Evolutionary conservation across 2,329 filamentous ascomycete species (phyloP).

Genomic region (Diaporthe humulicola): DNA sequence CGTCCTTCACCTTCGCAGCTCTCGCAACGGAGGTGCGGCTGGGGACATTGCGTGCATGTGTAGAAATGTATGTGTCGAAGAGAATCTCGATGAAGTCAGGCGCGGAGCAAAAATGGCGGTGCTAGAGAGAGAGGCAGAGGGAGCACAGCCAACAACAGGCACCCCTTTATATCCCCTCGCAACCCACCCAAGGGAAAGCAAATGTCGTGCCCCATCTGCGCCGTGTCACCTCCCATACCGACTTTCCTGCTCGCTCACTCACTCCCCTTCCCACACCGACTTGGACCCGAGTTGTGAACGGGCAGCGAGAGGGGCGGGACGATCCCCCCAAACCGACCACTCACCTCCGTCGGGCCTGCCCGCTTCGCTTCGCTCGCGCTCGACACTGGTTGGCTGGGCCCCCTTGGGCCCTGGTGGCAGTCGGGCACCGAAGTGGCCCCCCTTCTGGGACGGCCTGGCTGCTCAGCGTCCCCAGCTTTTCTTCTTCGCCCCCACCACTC

Average conservation of each 20-base stretch:
- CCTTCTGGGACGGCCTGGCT: background rate
- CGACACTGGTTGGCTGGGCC: background rate
- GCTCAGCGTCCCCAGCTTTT: background rate
- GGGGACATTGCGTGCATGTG: background rate
- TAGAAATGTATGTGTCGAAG: background rate
- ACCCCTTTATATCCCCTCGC: constrained; percentile 13
- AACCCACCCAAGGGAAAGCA: background rate
- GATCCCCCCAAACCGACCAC: background rate
- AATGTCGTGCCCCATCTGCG: background rate
- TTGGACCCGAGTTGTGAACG: too few species aligned
- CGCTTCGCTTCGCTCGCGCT: background rate
- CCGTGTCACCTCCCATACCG: background rate
- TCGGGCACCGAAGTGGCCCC: constrained; percentile 11
- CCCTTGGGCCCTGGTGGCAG: background rate
- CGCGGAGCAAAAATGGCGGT: background rate
- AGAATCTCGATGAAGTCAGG: background rate
- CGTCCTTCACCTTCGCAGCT: background rate
- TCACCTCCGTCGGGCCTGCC: constrained; percentile 10
- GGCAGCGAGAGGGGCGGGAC: background rate
- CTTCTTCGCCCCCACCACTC: background rate
- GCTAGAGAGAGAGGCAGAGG: background rate
- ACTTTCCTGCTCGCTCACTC: background rate
- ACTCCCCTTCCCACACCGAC: constrained; percentile 13
- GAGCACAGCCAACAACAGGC: background rate
- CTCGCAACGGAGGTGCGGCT: background rate